A percentile compares a stretch with the other conserved stretches of the same genome.
Evolutionary conservation across 2,329 filamentous ascomycete species (phyloP).

Genomic region (Penicillium sp.): DNA sequence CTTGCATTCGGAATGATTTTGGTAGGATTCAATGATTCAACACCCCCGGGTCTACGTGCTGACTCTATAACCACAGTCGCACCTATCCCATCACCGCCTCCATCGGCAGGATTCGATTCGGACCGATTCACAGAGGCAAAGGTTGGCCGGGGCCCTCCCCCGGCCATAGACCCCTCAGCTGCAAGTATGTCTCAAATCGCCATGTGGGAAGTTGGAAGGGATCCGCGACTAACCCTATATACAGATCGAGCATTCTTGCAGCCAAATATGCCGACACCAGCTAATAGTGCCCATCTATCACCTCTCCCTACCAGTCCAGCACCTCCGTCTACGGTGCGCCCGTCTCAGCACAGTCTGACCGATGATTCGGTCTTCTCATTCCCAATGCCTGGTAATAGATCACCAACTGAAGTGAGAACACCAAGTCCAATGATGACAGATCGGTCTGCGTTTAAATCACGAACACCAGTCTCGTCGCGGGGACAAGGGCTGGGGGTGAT

Average conservation of each 20-base stretch:
- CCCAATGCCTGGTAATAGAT: slow-evolving; percentile 43
- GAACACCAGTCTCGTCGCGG: slow-evolving; percentile 21
- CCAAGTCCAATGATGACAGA: slow-evolving; percentile 23
- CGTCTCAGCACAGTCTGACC: slow-evolving; percentile 36
- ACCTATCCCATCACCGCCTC: slow-evolving; percentile 29
- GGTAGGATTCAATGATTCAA: slow-evolving; percentile 32
- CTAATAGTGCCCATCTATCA: slow-evolving; percentile 64
- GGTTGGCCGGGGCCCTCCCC: slow-evolving; percentile 50
- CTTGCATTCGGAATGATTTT: slow-evolving; percentile 57
- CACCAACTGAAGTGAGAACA: slow-evolving; percentile 22
- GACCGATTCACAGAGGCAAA: slow-evolving; percentile 33
- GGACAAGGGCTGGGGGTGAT: slow-evolving; percentile 12
- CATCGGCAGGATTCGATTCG: slow-evolving; percentile 29
- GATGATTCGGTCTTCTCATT: slow-evolving; percentile 54
- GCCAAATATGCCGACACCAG: slow-evolving; percentile 62
- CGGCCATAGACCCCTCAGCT: slow-evolving; percentile 57
- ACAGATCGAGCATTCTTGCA: slow-evolving; percentile 47
- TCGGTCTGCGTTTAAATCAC: slow-evolving; percentile 20
- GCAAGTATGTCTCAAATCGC: slow-evolving; percentile 53
- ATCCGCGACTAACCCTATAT: slow-evolving; percentile 11
- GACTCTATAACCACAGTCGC: slow-evolving; percentile 14
- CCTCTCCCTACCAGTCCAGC: slow-evolving; percentile 58
- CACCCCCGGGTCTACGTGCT: background rate
- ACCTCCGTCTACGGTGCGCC: slow-evolving; percentile 43
- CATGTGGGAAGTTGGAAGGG: background rate